Evolutionary conservation across 2,329 filamentous ascomycete genomes (phyloP).

Genomic region (Diaporthe sp.): DNA sequence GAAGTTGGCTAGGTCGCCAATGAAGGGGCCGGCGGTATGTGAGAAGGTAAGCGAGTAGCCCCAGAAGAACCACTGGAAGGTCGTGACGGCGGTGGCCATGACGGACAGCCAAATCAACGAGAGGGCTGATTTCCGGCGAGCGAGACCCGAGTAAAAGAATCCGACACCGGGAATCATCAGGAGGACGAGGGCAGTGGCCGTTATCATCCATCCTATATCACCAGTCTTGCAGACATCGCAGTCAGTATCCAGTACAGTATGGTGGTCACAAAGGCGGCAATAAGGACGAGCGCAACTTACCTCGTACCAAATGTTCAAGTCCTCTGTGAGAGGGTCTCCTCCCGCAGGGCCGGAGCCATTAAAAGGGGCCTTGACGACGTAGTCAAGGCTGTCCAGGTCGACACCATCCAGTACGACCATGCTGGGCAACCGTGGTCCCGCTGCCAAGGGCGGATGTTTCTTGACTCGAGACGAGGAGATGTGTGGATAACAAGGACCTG

Average conservation of each 20-base stretch:
- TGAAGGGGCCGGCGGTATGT: constrained; percentile 80
- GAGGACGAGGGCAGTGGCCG: constrained; percentile 83
- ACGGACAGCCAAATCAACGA: constrained; percentile 92
- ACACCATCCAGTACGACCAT: constrained; percentile 55
- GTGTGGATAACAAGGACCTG: background rate
- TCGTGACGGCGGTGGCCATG: constrained; percentile 86
- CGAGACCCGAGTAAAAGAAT: constrained; percentile 94
- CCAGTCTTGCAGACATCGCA: constrained; percentile 68
- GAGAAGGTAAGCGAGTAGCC: constrained; percentile 88
- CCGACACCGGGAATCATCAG: constrained; percentile 94
- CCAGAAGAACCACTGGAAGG: constrained; percentile 97
- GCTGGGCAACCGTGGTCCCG: constrained; percentile 32
- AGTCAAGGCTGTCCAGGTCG: constrained; percentile 60
- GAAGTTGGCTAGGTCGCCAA: constrained; percentile 85
- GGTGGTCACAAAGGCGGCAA: constrained; percentile 38
- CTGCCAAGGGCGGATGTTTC: constrained; percentile 16
- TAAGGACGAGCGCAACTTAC: constrained; percentile 56
- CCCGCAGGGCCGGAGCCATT: constrained; percentile 76
- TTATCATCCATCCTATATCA: constrained; percentile 89
- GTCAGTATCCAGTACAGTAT: constrained; percentile 45
- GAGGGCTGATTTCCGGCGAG: constrained; percentile 88
- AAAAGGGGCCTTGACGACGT: constrained; percentile 66
- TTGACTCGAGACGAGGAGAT: constrained; percentile 2
- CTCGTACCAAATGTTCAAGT: constrained; percentile 85
- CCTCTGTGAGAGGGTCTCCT: constrained; percentile 75